Percentiles rank a stretch among this genome's conserved stretches.
Evolutionary conservation across 2,329 filamentous ascomycete genomes (phyloP).

Genomic region (Ophiocordyceps australis): DNA sequence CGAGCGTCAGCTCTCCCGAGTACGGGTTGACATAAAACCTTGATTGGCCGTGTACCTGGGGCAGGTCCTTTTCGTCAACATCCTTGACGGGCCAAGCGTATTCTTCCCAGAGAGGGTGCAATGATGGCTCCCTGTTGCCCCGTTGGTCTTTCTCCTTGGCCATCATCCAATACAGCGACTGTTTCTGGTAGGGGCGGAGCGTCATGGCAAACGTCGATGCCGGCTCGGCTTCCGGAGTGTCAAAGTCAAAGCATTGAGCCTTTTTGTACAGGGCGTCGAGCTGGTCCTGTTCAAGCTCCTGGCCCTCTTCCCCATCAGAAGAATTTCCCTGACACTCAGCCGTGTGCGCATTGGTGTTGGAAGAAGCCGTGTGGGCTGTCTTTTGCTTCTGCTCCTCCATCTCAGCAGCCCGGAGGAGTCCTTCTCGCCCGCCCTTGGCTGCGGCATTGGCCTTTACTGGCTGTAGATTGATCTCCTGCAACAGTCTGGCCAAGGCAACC

Average conservation of each 20-base stretch:
- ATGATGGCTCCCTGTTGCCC: slow-evolving; percentile 54
- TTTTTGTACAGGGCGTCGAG: slow-evolving; percentile 89
- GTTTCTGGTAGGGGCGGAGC: slow-evolving; percentile 84
- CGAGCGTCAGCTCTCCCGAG: slow-evolving; percentile 77
- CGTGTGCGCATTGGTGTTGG: slow-evolving; percentile 11
- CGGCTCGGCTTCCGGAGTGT: slow-evolving; percentile 73
- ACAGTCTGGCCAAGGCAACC: slow-evolving; percentile 71
- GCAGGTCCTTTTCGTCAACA: slow-evolving; percentile 62
- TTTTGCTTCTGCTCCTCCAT: slow-evolving; percentile 59
- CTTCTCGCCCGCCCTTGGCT: slow-evolving; percentile 65
- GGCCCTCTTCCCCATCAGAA: slow-evolving; percentile 64
- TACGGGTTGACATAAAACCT: slow-evolving; percentile 95
- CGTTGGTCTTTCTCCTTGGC: slow-evolving; percentile 73
- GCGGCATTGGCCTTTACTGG: slow-evolving; percentile 61
- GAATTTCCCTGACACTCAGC: slow-evolving; percentile 31
- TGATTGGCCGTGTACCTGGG: slow-evolving; percentile 42
- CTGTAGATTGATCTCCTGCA: slow-evolving; percentile 72
- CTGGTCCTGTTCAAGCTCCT: slow-evolving; percentile 88
- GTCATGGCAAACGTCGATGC: slow-evolving; percentile 66
- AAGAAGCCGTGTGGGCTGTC: too few relatives aligned
- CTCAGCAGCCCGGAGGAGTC: slow-evolving; percentile 73
- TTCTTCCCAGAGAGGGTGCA: slow-evolving; percentile 97
- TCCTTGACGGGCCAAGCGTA: slow-evolving; percentile 82
- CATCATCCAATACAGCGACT: slow-evolving; percentile 93
- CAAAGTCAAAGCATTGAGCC: slow-evolving; percentile 91